Evolutionary conservation across 2,329 filamentous ascomycete species (phyloP).

Genomic region (Penicillium sp.): DNA sequence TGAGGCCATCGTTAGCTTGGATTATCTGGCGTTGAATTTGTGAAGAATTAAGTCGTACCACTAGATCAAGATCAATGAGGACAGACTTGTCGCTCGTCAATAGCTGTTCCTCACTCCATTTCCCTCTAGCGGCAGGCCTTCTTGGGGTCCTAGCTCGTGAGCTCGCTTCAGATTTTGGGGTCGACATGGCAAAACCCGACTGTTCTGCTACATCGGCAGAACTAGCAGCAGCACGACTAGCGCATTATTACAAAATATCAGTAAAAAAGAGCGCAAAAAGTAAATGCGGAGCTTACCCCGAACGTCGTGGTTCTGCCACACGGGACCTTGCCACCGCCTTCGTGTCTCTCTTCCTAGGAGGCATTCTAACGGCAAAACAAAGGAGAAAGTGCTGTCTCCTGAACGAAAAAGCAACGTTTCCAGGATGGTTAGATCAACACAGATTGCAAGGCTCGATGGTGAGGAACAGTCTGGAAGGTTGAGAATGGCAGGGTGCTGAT

Average conservation of each 20-base stretch:
- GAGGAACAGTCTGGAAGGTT: slow-evolving; percentile 26
- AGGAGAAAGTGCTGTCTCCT: slow-evolving; percentile 7
- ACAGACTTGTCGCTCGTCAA: slow-evolving; percentile 40
- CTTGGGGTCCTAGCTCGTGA: slow-evolving; percentile 31
- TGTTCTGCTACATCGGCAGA: slow-evolving; percentile 29
- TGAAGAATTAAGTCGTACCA: slow-evolving; percentile 28
- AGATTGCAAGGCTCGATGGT: slow-evolving; percentile 94
- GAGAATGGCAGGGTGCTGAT: slow-evolving; percentile 21
- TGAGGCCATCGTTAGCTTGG: background rate
- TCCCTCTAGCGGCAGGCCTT: slow-evolving; percentile 33
- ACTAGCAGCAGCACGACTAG: slow-evolving; percentile 19
- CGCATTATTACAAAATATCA: slow-evolving; percentile 13
- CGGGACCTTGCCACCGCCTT: slow-evolving; percentile 32
- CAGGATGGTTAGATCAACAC: slow-evolving; percentile 82
- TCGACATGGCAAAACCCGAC: slow-evolving; percentile 27
- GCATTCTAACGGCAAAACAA: slow-evolving; percentile 33
- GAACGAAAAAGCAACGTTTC: background rate
- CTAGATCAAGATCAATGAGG: slow-evolving; percentile 37
- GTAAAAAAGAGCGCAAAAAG: background rate
- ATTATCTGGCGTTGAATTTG: background rate
- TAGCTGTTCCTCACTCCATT: slow-evolving; percentile 39
- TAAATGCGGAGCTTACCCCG: slow-evolving; percentile 20
- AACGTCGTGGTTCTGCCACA: slow-evolving; percentile 27
- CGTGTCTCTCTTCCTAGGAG: slow-evolving; percentile 17
- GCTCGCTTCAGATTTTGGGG: slow-evolving; percentile 16